Evolutionary conservation across 805 yeast species (phyloP).

Genomic region (Allodekkera sacchari): DNA sequence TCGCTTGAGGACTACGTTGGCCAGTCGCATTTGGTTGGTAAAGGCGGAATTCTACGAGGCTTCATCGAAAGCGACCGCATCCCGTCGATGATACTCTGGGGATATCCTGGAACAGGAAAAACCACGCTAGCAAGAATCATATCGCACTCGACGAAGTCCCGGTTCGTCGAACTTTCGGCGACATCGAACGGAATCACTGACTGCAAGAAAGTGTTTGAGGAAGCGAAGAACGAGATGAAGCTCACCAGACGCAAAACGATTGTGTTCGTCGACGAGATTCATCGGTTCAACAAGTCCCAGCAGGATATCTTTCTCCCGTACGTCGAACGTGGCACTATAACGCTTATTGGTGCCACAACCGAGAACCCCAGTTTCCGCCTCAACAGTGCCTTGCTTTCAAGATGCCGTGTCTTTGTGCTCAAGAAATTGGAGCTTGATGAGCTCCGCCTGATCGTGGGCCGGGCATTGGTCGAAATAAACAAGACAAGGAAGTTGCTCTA

Average conservation of each 20-base stretch:
- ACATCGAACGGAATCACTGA: constrained; percentile 65
- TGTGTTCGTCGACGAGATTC: constrained; percentile 88
- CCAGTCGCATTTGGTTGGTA: constrained; percentile 68
- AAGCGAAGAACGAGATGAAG: constrained; percentile 35
- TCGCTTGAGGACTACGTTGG: constrained; percentile 69
- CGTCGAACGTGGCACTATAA: constrained; percentile 76
- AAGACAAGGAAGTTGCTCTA: constrained; percentile 47
- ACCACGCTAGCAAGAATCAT: constrained; percentile 62
- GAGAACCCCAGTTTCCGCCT: constrained; percentile 86
- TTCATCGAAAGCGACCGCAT: constrained; percentile 56
- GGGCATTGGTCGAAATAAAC: constrained; percentile 55
- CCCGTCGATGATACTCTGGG: constrained; percentile 88
- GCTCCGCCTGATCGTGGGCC: constrained; percentile 39
- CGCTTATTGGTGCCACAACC: constrained; percentile 92
- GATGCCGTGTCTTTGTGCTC: constrained; percentile 76
- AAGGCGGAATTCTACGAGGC: constrained; percentile 54
- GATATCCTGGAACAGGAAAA: constrained; percentile 95
- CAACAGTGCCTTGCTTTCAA: constrained; percentile 71
- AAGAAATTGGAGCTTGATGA: constrained; percentile 44
- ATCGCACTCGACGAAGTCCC: constrained; percentile 43
- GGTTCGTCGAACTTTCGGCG: constrained; percentile 79
- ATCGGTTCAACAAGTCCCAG: constrained; percentile 75
- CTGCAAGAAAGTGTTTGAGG: constrained; percentile 51
- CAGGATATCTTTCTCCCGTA: constrained; percentile 82
- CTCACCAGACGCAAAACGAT: constrained; percentile 50